A percentile compares a stretch with the other conserved stretches of the same genome.
Conservation (phyloP, 495 filamentous ascomycete genomes). For the Talaromyces liani region DNA sequence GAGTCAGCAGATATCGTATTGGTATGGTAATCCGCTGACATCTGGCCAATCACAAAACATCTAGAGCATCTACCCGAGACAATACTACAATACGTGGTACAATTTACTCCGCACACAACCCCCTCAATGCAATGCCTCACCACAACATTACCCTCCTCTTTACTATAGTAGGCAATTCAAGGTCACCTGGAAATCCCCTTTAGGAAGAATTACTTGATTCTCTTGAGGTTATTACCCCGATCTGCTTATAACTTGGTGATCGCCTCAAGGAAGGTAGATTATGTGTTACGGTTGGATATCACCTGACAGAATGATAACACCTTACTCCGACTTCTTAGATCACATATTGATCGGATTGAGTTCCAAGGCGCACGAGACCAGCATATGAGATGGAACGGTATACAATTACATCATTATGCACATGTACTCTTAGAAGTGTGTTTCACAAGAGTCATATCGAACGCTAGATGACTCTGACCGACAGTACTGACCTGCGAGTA, state of each 20-base stretch:
- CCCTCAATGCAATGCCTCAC: not conserved
- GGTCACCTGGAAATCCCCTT: not conserved
- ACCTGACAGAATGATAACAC: not conserved
- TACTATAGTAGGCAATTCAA: not conserved
- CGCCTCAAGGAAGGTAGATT: not conserved
- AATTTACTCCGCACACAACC: not conserved
- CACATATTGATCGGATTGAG: not conserved
- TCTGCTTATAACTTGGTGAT: not conserved
- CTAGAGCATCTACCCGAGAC: not conserved
- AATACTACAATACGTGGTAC: not conserved
- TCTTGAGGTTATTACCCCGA: not conserved
- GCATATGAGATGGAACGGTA: not conserved
- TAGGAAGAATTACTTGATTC: not conserved
- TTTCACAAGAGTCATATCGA: not conserved
- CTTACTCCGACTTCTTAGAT: not conserved
- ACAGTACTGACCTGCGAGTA: not conserved
- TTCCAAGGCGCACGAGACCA: not conserved
- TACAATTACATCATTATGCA: not conserved
- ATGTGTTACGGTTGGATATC: not conserved
- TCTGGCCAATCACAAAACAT: not conserved
- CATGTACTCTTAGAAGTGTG: not conserved
- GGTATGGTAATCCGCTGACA: not conserved
- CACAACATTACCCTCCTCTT: not conserved
- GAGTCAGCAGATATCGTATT: not conserved
- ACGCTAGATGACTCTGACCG: not conserved